phyloP scores from a whole-genome alignment of 1,284 basidiomycete genomes.

The Trichosporon ovoides region DNA sequence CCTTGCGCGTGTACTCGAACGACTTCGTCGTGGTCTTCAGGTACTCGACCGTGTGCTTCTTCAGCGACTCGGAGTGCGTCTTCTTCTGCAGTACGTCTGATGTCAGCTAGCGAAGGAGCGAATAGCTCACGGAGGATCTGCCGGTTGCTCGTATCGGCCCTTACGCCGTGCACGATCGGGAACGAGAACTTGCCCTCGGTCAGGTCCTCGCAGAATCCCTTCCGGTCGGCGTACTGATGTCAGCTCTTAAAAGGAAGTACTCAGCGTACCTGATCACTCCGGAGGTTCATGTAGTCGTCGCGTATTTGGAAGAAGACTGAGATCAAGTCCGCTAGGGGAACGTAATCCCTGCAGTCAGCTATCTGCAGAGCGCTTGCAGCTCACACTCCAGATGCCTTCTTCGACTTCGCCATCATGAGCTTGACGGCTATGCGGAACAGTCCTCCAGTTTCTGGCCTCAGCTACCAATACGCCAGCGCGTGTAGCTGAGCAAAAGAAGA shows the following conservation, averaged over 20 bases:
- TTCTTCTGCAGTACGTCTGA: constrained; percentile 85
- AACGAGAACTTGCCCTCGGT: constrained; percentile 97
- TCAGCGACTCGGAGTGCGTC: constrained; percentile 71
- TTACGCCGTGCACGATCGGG: constrained; percentile 82
- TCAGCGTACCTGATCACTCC: constrained; percentile 66
- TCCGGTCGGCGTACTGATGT: constrained; percentile 74
- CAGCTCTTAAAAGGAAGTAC: background rate
- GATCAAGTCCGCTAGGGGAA: constrained; percentile 89
- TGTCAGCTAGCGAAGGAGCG: background rate
- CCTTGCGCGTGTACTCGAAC: constrained; percentile 66
- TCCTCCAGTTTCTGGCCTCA: constrained; percentile 78
- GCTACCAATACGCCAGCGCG: background rate
- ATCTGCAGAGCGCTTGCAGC: background rate
- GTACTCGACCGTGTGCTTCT: constrained; percentile 71
- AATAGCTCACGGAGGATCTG: constrained; percentile 70
- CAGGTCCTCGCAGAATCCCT: constrained; percentile 91
- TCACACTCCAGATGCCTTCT: constrained; percentile 58
- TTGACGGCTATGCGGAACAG: constrained; percentile 88
- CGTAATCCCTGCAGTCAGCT: constrained; percentile 63
- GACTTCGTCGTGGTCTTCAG: constrained; percentile 65
- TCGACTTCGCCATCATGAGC: constrained; percentile 81
- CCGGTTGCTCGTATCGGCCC: constrained; percentile 65
- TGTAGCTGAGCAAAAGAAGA: constrained; percentile 18
- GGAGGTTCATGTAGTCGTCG: constrained; percentile 95
- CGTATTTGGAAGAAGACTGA: constrained; percentile 94